Percentiles rank a stretch among this genome's conserved stretches.
Conservation (phyloP, 495 filamentous ascomycete species). For the Viridothelium virens region DNA sequence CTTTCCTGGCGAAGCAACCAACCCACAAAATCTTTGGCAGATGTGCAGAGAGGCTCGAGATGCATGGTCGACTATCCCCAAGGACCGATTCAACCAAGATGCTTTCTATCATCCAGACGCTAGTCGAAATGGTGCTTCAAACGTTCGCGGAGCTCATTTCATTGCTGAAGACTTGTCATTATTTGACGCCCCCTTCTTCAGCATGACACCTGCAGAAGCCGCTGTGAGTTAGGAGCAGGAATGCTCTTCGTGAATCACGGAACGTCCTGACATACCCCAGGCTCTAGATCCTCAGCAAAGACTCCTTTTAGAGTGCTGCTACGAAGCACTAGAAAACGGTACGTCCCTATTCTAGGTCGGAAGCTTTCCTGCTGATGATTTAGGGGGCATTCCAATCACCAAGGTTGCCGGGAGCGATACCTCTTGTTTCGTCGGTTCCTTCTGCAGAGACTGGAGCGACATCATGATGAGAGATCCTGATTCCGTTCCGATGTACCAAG, state of each 20-base stretch:
- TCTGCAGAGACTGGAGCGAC: neutral
- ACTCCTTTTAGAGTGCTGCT: slow-evolving; percentile 6
- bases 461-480: neutral
- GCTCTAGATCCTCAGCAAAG: slow-evolving; percentile 14
- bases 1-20: slow-evolving; percentile 8
- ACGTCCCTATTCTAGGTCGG: neutral
- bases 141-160: slow-evolving; percentile 7
- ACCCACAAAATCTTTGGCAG: slow-evolving; percentile 11
- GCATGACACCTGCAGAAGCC: slow-evolving; percentile 7
- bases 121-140: neutral
- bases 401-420: neutral
- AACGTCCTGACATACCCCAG: neutral
- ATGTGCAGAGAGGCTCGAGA: neutral
- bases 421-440: neutral
- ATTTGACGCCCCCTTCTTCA: slow-evolving; percentile 13
- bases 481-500: neutral
- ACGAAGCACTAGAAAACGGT: slow-evolving; percentile 11
- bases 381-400: neutral
- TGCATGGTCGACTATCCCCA: slow-evolving; percentile 4
- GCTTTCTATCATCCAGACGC: slow-evolving; percentile 12
- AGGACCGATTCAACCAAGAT: slow-evolving; percentile 8
- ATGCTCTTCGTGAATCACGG: too few species aligned
- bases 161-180: neutral
- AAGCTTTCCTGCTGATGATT: neutral
- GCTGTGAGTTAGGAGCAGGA: too few species aligned